These are phyloP conservation scores for Davidsoniella australis DNA, from an alignment of 2,329 filamentous ascomycete genomes.

Conservation along the genomic window DNA sequence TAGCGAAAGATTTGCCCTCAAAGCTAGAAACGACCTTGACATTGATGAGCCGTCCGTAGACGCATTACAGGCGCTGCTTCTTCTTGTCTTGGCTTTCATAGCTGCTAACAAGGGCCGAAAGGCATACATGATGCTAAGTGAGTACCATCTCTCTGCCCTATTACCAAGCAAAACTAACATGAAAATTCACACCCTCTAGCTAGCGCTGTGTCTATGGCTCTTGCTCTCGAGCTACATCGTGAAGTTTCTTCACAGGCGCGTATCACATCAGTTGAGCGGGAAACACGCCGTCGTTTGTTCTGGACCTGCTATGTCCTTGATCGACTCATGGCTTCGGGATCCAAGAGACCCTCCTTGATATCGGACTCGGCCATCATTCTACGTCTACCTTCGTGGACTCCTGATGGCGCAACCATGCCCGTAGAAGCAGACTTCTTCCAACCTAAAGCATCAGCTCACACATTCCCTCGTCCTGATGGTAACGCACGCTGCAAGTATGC, in stretches of 20 bases:
- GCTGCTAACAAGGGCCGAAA: slow-evolving; percentile 68
- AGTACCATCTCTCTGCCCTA: slow-evolving; percentile 13
- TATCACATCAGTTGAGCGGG: slow-evolving; percentile 36
- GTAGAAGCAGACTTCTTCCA: slow-evolving; percentile 71
- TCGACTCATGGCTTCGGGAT: slow-evolving; percentile 66
- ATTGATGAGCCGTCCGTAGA: slow-evolving; percentile 70
- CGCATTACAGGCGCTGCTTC: slow-evolving; percentile 54
- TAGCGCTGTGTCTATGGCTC: slow-evolving; percentile 64
- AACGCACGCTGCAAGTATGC: slow-evolving; percentile 61
- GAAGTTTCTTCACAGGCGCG: slow-evolving; percentile 44
- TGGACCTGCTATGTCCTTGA: slow-evolving; percentile 83
- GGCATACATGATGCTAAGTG: slow-evolving; percentile 73
- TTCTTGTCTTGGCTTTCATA: slow-evolving; percentile 60
- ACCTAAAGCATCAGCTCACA: slow-evolving; percentile 44
- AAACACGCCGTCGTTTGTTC: slow-evolving; percentile 64
- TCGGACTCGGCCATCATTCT: slow-evolving; percentile 54
- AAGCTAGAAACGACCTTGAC: slow-evolving; percentile 53
- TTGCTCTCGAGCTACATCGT: slow-evolving; percentile 65
- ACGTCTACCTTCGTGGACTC: slow-evolving; percentile 57
- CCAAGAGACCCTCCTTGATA: slow-evolving; percentile 65
- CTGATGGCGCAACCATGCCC: slow-evolving; percentile 40
- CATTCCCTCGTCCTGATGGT: slow-evolving; percentile 52
- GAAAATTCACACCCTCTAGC: slow-evolving; percentile 31
- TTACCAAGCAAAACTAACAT: not conserved
- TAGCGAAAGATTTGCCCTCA: slow-evolving; percentile 56